phyloP scores from a whole-genome alignment of 495 filamentous ascomycete genomes.

The Daldinia childiae region DNA sequence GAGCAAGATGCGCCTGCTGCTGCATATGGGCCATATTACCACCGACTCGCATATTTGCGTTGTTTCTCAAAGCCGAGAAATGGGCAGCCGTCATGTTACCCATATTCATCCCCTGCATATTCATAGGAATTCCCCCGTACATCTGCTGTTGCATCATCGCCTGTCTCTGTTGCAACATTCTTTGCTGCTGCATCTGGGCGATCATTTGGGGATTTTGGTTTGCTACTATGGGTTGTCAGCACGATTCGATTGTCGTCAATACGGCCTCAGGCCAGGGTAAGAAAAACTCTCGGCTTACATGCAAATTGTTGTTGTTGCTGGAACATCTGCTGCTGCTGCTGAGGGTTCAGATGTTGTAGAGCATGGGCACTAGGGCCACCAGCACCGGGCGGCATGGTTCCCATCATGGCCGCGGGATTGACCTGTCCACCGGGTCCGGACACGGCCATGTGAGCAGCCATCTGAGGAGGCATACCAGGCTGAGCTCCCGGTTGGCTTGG shows the following conservation, averaged over 20 bases:
- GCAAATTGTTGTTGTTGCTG: slow-evolving; percentile 57
- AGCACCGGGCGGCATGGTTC: slow-evolving; percentile 78
- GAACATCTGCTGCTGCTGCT: slow-evolving; percentile 66
- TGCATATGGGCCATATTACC: slow-evolving; percentile 54
- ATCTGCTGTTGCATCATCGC: slow-evolving; percentile 58
- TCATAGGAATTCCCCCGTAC: slow-evolving; percentile 64
- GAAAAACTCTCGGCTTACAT: slow-evolving; percentile 6
- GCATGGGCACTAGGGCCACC: slow-evolving; percentile 79
- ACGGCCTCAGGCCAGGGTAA: not conserved
- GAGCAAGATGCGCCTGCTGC: slow-evolving; percentile 57
- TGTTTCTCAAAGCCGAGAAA: slow-evolving; percentile 63
- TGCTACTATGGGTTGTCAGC: slow-evolving; percentile 48
- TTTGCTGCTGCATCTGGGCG: slow-evolving; percentile 58
- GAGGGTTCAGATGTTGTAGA: slow-evolving; percentile 78
- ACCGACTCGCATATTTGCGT: slow-evolving; percentile 49
- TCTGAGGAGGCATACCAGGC: slow-evolving; percentile 76
- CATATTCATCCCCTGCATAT: slow-evolving; percentile 50
- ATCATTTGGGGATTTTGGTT: slow-evolving; percentile 63
- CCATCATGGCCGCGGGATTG: slow-evolving; percentile 79
- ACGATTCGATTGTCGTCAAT: not conserved
- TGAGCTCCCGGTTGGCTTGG: slow-evolving; percentile 73
- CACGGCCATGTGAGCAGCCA: slow-evolving; percentile 79
- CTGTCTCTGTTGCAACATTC: slow-evolving; percentile 52
- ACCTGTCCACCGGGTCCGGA: slow-evolving; percentile 83
- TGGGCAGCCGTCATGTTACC: slow-evolving; percentile 64